Evolutionary conservation across 805 yeast genomes (phyloP), one percentile per base, ranked within the genome.

Genomic region (Lipomyces oligophaga): DNA sequence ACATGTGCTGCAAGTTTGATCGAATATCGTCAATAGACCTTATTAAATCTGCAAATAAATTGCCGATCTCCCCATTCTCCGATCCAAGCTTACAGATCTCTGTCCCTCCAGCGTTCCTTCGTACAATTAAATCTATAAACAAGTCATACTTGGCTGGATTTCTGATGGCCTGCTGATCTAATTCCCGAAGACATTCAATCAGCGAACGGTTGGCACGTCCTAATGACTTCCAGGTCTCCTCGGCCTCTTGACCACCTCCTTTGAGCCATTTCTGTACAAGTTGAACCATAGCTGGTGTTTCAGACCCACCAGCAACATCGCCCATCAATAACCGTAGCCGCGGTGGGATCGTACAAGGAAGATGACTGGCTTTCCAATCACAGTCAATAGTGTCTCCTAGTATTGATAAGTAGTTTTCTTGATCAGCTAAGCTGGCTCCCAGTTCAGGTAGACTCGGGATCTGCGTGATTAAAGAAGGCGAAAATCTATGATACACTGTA

Each of bases 241-340:
- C 57, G 21, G 89, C 75, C 32, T 70, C 34, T 10, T 30, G 43
- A 15, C 45, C 43, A 8, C 50, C 50, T 1, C 60, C 62, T 34
- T 68, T 67, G 47, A 76, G 72, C 98, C 98, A 93, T 18, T 66
- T 61, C 41, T 79, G 70, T 1, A 93, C 93, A 57, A 76, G 77
- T 0, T 83, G 71, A 0, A 93, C 97, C 63, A 93, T 71, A 55
- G 84, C 85, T 0, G 97, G 96, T 0, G 98, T 93, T 61, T 88
- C 95, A 0, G 96, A 86, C 0, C 98, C 98, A 13, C 85, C 89
- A 16, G 78, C 71, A 16, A 93, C 85, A 65, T 93, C 98, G 10
- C 98, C 98, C 95, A 93, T 86, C 2, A 93, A 63, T 38, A 93
- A 62, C 45, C 77, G 74, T 20, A 89, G 66, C 1, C 81, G 77